These are phyloP conservation scores for Cyberlindnera xishuangbannaensis DNA, from an alignment of 805 yeast genomes.

Conservation along the genomic window DNA sequence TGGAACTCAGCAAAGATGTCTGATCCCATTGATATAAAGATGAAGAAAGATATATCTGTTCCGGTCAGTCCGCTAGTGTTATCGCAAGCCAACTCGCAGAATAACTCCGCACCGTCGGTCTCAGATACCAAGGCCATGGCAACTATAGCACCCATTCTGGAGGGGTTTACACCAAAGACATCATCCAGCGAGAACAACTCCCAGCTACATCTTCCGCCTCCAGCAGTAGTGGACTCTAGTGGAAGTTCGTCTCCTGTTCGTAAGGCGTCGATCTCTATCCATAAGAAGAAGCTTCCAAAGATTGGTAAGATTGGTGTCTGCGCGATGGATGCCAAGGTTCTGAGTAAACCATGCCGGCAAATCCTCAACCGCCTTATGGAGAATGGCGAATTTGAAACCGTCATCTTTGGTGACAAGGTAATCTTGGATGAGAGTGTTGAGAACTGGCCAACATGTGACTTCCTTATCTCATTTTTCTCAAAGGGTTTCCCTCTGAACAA, in stretches of 20 bases:
- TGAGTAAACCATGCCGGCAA: conserved; percentile 92
- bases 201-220: conserved; percentile 21
- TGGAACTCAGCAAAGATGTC: no score
- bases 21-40: no score
- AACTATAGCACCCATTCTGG: conserved; percentile 73
- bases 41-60: no score
- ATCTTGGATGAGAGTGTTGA: conserved; percentile 89
- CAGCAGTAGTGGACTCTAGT: conserved; percentile 14
- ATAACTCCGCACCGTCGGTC: conserved; percentile 14
- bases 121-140: conserved; percentile 60
- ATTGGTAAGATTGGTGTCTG: conserved; percentile 97
- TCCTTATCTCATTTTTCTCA: conserved; percentile 88
- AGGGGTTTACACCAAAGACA: conserved; percentile 67
- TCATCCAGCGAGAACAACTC: conserved; percentile 42
- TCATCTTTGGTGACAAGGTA: conserved; percentile 95
- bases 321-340: conserved; percentile 96
- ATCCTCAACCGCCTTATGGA: conserved; percentile 83
- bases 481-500: conserved; percentile 94
- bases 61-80: conserved; percentile 28
- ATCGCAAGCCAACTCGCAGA: conserved; percentile 12
- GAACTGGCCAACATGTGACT: conserved; percentile 99
- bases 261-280: conserved; percentile 10
- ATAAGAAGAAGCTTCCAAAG: conserved; percentile 47
- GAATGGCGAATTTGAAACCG: conserved; percentile 93
- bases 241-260: conserved; percentile 15